phyloP scores from a whole-genome alignment of 148 eudicot genomes.

The Drosera capensis region DNA sequence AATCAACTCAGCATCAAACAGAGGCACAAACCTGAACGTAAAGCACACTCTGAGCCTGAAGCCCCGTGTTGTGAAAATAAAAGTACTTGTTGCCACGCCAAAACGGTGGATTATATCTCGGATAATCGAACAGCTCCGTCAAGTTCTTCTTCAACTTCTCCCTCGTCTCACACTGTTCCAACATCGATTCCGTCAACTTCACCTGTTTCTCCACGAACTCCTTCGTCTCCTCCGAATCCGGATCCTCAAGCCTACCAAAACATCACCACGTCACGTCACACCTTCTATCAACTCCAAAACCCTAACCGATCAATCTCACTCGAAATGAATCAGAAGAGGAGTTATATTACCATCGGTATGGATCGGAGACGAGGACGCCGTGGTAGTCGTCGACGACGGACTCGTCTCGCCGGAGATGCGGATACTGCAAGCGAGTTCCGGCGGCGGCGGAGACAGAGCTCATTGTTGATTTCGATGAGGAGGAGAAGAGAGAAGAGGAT shows the following conservation, averaged over 20 bases:
- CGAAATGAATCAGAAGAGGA: not conserved
- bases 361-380: constrained; percentile 38
- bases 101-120: constrained; percentile 58
- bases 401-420: constrained; percentile 30
- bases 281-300: not conserved
- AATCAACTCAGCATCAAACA: not conserved
- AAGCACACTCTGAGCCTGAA: constrained; percentile 70
- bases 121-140: constrained; percentile 62
- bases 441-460: too few relatives aligned
- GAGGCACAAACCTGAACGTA: constrained; percentile 55
- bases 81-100: constrained; percentile 66
- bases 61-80: constrained; percentile 81
- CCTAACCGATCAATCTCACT: not conserved
- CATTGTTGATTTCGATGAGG: constrained; percentile 11
- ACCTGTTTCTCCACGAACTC: constrained; percentile 72
- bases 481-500: constrained; percentile 6
- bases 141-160: constrained; percentile 50
- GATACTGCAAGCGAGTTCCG: constrained; percentile 37
- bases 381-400: constrained; percentile 39
- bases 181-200: constrained; percentile 55
- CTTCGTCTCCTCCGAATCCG: constrained; percentile 76
- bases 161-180: constrained; percentile 55
- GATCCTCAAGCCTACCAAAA: constrained; percentile 78
- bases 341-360: constrained; percentile 40
- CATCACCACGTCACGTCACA: not conserved